Conservation (phyloP, 106 monocot genomes). For the Dioscorea alata region DNA sequence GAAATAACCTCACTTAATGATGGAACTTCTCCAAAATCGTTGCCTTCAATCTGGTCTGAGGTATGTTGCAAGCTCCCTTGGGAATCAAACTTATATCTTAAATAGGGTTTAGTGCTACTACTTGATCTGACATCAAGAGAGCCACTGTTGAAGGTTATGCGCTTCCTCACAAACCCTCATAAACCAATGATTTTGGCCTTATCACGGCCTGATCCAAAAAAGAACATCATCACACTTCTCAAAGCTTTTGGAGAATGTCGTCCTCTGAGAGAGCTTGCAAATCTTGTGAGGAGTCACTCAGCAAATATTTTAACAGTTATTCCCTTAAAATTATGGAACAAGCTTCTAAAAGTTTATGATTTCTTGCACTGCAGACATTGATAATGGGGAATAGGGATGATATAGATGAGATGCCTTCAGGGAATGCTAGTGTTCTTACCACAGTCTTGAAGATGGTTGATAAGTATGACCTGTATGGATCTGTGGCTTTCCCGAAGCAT, state of each 20-base stretch:
- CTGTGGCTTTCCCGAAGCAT: constrained; percentile 85
- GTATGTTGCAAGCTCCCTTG: constrained; percentile 15
- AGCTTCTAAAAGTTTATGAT: not conserved
- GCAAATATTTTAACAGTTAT: not conserved
- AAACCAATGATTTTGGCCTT: constrained; percentile 95
- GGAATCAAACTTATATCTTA: not conserved
- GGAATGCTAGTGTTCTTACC: constrained; percentile 74
- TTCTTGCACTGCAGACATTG: constrained; percentile 50
- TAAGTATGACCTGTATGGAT: constrained; percentile 94
- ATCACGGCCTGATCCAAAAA: constrained; percentile 90
- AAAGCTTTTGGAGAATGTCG: constrained; percentile 97
- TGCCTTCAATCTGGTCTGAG: constrained; percentile 79
- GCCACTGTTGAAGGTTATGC: constrained; percentile 40
- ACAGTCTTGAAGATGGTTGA: constrained; percentile 92
- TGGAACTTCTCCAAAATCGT: constrained; percentile 50
- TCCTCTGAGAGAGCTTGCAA: constrained; percentile 80
- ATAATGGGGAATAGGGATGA: constrained; percentile 99
- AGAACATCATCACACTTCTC: constrained; percentile 93
- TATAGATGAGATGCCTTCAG: constrained; percentile 79
- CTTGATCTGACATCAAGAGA: constrained; percentile 1
- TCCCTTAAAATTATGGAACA: not conserved
- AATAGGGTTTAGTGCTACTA: not conserved
- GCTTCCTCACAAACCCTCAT: constrained; percentile 94
- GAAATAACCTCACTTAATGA: constrained; percentile 41
- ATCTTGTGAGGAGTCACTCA: constrained; percentile 59